Evolutionary conservation across 495 filamentous ascomycete species (phyloP).

Genomic region (Tuber borchii): DNA sequence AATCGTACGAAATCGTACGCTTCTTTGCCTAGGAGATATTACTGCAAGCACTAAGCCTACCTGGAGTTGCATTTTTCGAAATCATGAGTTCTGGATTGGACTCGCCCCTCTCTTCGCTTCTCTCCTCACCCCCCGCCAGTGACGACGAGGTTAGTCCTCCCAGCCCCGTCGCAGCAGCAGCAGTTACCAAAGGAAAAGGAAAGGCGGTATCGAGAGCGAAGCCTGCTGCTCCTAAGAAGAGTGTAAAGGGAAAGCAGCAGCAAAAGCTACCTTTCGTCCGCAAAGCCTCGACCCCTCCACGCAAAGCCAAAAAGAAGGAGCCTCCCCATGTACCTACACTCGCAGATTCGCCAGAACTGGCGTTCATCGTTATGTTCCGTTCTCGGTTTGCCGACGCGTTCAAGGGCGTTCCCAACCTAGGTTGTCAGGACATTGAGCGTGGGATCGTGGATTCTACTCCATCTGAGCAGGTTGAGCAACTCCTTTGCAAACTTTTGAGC

Average conservation of each 20-base stretch:
- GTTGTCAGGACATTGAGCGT: slow-evolving; percentile 88
- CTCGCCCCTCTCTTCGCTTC: slow-evolving; percentile 56
- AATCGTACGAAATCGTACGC: background rate
- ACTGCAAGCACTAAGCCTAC: background rate
- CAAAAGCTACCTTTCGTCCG: slow-evolving; percentile 10
- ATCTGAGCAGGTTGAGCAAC: slow-evolving; percentile 73
- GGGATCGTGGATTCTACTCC: slow-evolving; percentile 71
- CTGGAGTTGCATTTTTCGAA: background rate
- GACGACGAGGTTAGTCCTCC: slow-evolving; percentile 50
- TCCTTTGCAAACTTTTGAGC: slow-evolving; percentile 81
- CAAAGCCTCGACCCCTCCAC: slow-evolving; percentile 56
- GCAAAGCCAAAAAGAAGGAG: slow-evolving; percentile 66
- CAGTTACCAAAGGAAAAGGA: slow-evolving; percentile 41
- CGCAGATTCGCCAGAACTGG: slow-evolving; percentile 79
- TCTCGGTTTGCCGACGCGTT: slow-evolving; percentile 85
- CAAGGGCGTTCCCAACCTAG: slow-evolving; percentile 76
- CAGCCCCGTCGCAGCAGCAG: slow-evolving; percentile 30
- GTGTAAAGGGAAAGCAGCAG: slow-evolving; percentile 30
- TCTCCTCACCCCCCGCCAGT: slow-evolving; percentile 54
- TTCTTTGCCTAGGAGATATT: background rate
- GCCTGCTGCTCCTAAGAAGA: slow-evolving; percentile 8
- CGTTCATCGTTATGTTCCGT: slow-evolving; percentile 98
- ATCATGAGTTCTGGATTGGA: slow-evolving; percentile 42
- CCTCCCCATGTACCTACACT: slow-evolving; percentile 83
- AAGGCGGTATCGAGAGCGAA: slow-evolving; percentile 45